Conservation (phyloP, 2,329 filamentous ascomycete genomes). For the Penicillium griseofulvum region DNA sequence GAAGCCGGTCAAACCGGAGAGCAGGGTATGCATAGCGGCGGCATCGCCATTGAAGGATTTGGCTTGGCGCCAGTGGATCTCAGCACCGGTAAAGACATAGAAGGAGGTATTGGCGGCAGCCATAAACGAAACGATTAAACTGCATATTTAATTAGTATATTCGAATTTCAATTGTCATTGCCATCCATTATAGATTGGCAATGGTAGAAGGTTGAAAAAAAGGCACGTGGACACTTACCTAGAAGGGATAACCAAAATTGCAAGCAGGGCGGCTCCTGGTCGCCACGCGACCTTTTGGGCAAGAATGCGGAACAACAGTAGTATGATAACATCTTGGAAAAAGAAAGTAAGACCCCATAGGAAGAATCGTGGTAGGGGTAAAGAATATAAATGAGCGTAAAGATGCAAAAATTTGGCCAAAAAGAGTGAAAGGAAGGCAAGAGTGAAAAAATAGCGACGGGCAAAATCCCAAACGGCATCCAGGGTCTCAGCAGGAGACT, state of each 20-base stretch:
- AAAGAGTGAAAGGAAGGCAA: slow-evolving; percentile 28
- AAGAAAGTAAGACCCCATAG: slow-evolving; percentile 32
- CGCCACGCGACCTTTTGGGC: slow-evolving; percentile 25
- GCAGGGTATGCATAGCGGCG: slow-evolving; percentile 32
- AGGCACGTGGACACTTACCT: slow-evolving; percentile 22
- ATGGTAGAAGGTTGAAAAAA: neutral
- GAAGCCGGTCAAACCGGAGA: slow-evolving; percentile 35
- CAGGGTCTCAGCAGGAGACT: slow-evolving; percentile 12
- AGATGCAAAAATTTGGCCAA: slow-evolving; percentile 29
- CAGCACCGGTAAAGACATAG: slow-evolving; percentile 34
- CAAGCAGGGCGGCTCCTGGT: slow-evolving; percentile 16
- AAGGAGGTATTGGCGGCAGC: slow-evolving; percentile 35
- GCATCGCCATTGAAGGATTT: slow-evolving; percentile 33
- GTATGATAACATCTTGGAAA: slow-evolving; percentile 29
- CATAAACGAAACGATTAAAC: slow-evolving; percentile 34
- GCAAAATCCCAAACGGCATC: slow-evolving; percentile 29
- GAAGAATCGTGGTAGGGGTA: slow-evolving; percentile 23
- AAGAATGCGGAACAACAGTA: slow-evolving; percentile 24
- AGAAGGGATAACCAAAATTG: slow-evolving; percentile 28
- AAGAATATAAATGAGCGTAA: slow-evolving; percentile 27
- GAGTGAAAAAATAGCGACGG: slow-evolving; percentile 32
- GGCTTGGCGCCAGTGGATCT: slow-evolving; percentile 39
- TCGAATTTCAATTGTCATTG: too few relatives aligned
- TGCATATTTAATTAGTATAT: slow-evolving; percentile 1
- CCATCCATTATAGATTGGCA: too few relatives aligned